Evolutionary conservation across 208 protist species (phyloP).

Genomic region (Novymonas esmeraldas): DNA sequence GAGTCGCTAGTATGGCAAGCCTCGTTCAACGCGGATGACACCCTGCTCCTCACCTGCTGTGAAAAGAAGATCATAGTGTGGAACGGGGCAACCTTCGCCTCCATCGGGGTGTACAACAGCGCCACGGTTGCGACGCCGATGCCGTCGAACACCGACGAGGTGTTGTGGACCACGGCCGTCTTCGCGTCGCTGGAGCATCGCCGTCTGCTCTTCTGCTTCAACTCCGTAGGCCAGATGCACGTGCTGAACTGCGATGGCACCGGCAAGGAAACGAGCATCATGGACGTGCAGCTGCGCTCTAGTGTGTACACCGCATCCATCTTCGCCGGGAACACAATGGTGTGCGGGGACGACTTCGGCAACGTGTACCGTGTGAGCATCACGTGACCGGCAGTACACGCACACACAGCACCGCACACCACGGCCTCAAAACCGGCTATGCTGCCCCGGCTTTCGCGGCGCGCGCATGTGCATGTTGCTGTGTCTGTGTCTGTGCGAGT

Average conservation of each 20-base stretch:
- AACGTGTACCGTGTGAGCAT: slow-evolving; percentile 60
- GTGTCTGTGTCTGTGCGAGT: too few relatives aligned
- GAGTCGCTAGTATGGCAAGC: slow-evolving; percentile 51
- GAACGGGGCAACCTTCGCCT: slow-evolving; percentile 28
- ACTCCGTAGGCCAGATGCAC: slow-evolving; percentile 35
- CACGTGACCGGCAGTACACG: slow-evolving; percentile 5
- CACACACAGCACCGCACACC: not conserved
- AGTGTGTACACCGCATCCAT: slow-evolving; percentile 41
- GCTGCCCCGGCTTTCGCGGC: too few relatives aligned
- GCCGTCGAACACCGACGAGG: slow-evolving; percentile 4
- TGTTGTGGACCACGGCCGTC: slow-evolving; percentile 51
- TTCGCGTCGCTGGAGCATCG: slow-evolving; percentile 35
- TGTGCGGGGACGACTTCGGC: slow-evolving; percentile 65
- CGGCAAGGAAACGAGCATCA: slow-evolving; percentile 28
- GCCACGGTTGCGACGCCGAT: not conserved
- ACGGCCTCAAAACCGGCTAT: not conserved
- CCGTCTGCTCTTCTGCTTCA: slow-evolving; percentile 51
- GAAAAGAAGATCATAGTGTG: slow-evolving; percentile 62
- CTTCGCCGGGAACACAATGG: slow-evolving; percentile 35
- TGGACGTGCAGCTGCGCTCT: slow-evolving; percentile 48
- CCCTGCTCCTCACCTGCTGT: slow-evolving; percentile 52
- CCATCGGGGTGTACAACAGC: slow-evolving; percentile 31
- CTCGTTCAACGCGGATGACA: slow-evolving; percentile 49
- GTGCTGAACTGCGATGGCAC: slow-evolving; percentile 35
- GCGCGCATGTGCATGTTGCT: too few relatives aligned